phyloP scores from a whole-genome alignment of 2,329 filamentous ascomycete species.

The Nakataea oryzae region DNA sequence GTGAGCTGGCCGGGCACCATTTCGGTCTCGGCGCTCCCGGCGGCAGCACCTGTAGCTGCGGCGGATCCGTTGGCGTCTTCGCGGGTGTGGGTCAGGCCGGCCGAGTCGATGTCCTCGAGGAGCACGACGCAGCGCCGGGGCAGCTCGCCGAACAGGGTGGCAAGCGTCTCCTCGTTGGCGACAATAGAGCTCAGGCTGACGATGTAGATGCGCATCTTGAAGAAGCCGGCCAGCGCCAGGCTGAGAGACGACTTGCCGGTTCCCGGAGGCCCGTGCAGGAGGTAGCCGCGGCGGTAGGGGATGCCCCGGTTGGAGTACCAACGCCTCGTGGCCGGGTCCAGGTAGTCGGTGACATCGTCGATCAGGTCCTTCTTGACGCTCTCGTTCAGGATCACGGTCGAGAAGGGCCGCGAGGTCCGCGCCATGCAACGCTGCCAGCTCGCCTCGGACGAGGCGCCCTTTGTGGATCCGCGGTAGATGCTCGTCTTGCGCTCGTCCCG shows the following conservation, averaged over 20 bases:
- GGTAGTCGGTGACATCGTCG: conserved; percentile 51
- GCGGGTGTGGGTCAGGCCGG: conserved; percentile 54
- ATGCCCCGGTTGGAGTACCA: conserved; percentile 83
- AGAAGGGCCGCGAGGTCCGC: conserved; percentile 48
- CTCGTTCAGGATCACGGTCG: conserved; percentile 55
- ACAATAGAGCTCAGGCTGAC: conserved; percentile 53
- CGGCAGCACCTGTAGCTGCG: conserved; percentile 4
- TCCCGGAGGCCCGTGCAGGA: conserved; percentile 71
- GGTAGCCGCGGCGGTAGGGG: conserved; percentile 74
- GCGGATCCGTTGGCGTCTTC: conserved; percentile 16
- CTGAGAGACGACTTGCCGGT: conserved; percentile 69
- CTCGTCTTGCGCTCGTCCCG: conserved; percentile 52
- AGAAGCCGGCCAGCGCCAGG: conserved; percentile 59
- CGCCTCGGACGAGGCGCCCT: conserved; percentile 28
- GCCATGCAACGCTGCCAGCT: conserved; percentile 54
- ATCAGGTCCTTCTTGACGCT: conserved; percentile 48
- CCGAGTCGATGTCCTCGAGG: conserved; percentile 67
- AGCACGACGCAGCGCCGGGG: conserved; percentile 63
- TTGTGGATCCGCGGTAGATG: conserved; percentile 49
- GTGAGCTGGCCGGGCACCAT: conserved; percentile 23
- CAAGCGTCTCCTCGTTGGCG: conserved; percentile 56
- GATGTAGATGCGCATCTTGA: conserved; percentile 63
- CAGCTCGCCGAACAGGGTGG: conserved; percentile 53
- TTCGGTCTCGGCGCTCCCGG: conserved; percentile 10
- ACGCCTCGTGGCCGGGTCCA: conserved; percentile 50